These are phyloP conservation scores for Kodamaea fukazawae DNA, from an alignment of 805 yeast genomes.

Conservation along the genomic window DNA sequence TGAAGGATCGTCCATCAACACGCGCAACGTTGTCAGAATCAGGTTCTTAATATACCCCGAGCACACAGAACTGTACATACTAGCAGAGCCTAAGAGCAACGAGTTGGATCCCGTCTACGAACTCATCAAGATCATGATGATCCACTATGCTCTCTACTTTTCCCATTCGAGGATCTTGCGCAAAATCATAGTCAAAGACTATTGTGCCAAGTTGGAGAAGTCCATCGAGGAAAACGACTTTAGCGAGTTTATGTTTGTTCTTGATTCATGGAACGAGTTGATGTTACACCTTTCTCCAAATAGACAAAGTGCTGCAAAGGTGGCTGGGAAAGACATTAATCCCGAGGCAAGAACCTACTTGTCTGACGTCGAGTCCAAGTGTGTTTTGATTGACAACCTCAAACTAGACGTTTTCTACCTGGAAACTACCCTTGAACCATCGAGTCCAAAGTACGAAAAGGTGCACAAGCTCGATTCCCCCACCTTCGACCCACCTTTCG, in stretches of 20 bases:
- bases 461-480: background rate
- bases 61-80: slow-evolving; percentile 47
- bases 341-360: slow-evolving; percentile 20
- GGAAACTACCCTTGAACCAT: slow-evolving; percentile 12
- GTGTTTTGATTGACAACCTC: slow-evolving; percentile 18
- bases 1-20: slow-evolving; percentile 10
- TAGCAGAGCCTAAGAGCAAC: slow-evolving; percentile 52
- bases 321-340: slow-evolving; percentile 22
- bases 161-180: slow-evolving; percentile 34
- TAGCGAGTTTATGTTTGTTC: slow-evolving; percentile 30
- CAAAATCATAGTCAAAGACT: slow-evolving; percentile 31
- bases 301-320: slow-evolving; percentile 9
- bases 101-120: slow-evolving; percentile 64
- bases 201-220: slow-evolving; percentile 29
- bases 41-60: slow-evolving; percentile 40
- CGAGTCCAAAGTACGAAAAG: slow-evolving; percentile 12
- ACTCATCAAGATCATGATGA: slow-evolving; percentile 39
- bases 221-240: slow-evolving; percentile 34
- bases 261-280: slow-evolving; percentile 42
- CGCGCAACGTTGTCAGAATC: slow-evolving; percentile 21
- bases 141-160: slow-evolving; percentile 40
- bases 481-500: slow-evolving; percentile 18
- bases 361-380: slow-evolving; percentile 12
- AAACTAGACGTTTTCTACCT: slow-evolving; percentile 19
- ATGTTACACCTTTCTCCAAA: slow-evolving; percentile 40